A percentile compares a stretch with the other conserved stretches of the same genome.
Evolutionary conservation across 2,329 filamentous ascomycete genomes (phyloP).

Genomic region (Cordyceps cicadae): DNA sequence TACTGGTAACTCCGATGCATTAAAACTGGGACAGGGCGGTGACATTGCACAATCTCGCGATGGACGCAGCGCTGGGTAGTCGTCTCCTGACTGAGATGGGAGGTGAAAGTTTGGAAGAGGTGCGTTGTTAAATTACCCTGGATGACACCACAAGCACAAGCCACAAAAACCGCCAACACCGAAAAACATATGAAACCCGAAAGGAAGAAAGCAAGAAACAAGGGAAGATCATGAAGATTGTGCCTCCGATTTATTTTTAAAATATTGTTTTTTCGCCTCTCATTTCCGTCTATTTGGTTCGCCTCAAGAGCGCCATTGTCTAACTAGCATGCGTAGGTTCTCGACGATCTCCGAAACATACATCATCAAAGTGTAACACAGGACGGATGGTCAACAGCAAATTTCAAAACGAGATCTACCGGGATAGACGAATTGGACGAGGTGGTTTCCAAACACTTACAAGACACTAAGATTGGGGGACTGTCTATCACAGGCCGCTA

Average conservation of each 20-base stretch:
- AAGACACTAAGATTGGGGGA: conserved; percentile 37
- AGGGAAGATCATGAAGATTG: too few relatives aligned
- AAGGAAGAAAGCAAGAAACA: not conserved
- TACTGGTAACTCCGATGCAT: conserved; percentile 40
- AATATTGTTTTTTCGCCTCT: not conserved
- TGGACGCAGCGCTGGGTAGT: conserved; percentile 37
- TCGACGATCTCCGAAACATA: not conserved
- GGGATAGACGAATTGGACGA: conserved; percentile 38
- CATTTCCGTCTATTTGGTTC: not conserved
- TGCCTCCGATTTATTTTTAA: too few relatives aligned
- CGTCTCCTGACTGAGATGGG: conserved; percentile 47
- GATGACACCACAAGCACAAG: not conserved
- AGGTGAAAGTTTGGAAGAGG: conserved; percentile 51
- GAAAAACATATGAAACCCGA: not conserved
- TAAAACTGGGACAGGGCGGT: conserved; percentile 48
- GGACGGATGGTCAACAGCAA: not conserved
- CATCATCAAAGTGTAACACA: not conserved
- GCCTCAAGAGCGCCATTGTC: not conserved
- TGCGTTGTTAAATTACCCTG: conserved; percentile 26
- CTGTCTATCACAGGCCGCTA: conserved; percentile 45
- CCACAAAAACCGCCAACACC: not conserved
- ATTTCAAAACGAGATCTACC: conserved; percentile 23
- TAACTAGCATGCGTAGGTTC: not conserved
- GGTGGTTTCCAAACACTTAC: conserved; percentile 39
- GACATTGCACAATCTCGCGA: conserved; percentile 39